Conservation (phyloP, 352 stramenopile genomes). For the Lagenidium sp. region DNA sequence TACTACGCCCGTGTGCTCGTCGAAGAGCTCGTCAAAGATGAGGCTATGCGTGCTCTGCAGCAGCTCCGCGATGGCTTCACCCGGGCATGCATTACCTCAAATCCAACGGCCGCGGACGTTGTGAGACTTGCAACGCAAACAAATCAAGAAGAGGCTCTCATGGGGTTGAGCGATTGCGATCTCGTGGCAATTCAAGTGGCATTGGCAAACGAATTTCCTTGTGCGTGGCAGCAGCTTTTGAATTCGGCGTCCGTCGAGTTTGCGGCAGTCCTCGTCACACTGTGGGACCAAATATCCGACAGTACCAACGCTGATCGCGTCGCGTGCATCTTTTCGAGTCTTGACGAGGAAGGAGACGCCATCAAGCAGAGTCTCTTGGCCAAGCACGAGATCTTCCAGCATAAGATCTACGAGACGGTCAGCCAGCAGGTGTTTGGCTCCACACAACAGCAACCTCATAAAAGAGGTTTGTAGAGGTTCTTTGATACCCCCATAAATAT, state of each 20-base stretch:
- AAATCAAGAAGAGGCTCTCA: slow-evolving; percentile 1
- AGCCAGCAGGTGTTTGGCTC: no score
- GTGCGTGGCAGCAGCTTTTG: slow-evolving; percentile 4
- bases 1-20: slow-evolving; percentile 66
- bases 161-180: slow-evolving; percentile 2
- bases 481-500: no score
- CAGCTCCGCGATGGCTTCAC: slow-evolving; percentile 7
- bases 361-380: slow-evolving; percentile 7
- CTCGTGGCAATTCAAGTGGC: slow-evolving; percentile 1
- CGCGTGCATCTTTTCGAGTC: neutral
- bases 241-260: slow-evolving; percentile 5
- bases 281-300: slow-evolving; percentile 1
- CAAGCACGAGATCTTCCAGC: slow-evolving; percentile 14
- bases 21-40: slow-evolving; percentile 43
- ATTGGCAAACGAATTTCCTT: slow-evolving; percentile 1
- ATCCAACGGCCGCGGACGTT: no score
- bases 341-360: slow-evolving; percentile 8
- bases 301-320: slow-evolving; percentile 1
- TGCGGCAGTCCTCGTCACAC: slow-evolving; percentile 6
- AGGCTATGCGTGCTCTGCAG: slow-evolving; percentile 20
- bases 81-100: neutral
- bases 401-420: slow-evolving; percentile 6
- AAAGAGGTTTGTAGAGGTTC: no score
- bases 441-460: no score
- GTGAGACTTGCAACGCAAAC: no score